Base-by-base conservation (phyloP, 1,139 yeast species). In the Yamadazyma pseudoaaseri region DNA sequence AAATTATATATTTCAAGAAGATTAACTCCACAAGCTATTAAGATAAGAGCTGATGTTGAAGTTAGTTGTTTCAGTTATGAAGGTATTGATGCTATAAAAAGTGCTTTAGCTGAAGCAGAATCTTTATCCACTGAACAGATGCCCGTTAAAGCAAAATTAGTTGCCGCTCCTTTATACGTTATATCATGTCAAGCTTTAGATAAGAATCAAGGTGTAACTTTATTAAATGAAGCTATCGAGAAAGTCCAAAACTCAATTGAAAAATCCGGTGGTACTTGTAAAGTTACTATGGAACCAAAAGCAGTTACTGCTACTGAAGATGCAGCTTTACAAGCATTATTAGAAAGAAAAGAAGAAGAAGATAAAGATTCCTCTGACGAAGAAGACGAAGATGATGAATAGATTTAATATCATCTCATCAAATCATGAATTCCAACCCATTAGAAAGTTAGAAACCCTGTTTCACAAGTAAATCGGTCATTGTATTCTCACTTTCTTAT, bases 231-330 rank as follows among this genome's bases (percentile, higher is more conserved):
- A 47, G 96, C 97, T 31, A 87, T 92, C 49, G 84, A 76, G 48
- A 79, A 74, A 50, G 85, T 92, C 46, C 73, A 76, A 44, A 75
- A 75, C 49, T 72, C 80, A 34, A 89, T 94, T 54, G 76, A 76
- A 45, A 66, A 73, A 20, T 75, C 79, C 35, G 96, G 89, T 39
- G 99, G 99, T 56, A 77, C 79, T 41, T 83, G 96, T 60, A 87
- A 86, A 50, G 84, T 92, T 45, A 89, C 95, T 43, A 90, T 92
- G 97, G 92, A 95, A 51, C 97, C 98, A 56, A 90, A 90, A 79
- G 97, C 97, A 30, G 97, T 92, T 47, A 87, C 97, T 41, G 97
- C 96, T 42, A 86, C 92, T 42, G 99, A 92, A 62, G 99, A 92
- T 62, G 97, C 97, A 41, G 97, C 90, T 67, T 79, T 92, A 57